These are phyloP conservation scores for Yarrowia hollandica DNA, from an alignment of 805 yeast genomes.

Conservation along the genomic window DNA sequence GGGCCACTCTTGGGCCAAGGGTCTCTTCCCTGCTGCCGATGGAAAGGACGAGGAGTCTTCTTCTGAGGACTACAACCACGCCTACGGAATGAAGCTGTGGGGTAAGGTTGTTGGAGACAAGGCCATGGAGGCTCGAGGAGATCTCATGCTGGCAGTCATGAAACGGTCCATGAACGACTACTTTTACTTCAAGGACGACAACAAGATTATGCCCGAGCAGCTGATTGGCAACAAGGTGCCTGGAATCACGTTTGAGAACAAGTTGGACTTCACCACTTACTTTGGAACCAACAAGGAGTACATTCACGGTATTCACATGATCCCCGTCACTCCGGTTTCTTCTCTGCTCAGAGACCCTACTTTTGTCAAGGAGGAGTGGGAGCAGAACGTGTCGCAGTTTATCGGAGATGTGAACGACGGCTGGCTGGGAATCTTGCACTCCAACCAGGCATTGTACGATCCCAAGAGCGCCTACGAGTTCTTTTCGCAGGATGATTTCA, in stretches of 20 bases:
- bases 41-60: constrained; percentile 74
- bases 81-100: constrained; percentile 74
- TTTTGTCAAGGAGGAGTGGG: constrained; percentile 62
- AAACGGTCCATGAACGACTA: constrained; percentile 56
- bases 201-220: constrained; percentile 54
- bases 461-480: constrained; percentile 63
- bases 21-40: constrained; percentile 61
- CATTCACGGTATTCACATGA: constrained; percentile 80
- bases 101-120: constrained; percentile 57
- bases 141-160: constrained; percentile 60
- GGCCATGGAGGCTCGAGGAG: constrained; percentile 57
- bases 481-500: constrained; percentile 58
- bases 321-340: constrained; percentile 67
- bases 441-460: constrained; percentile 73
- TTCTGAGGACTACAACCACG: constrained; percentile 72
- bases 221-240: constrained; percentile 63
- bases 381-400: constrained; percentile 48
- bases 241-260: constrained; percentile 78
- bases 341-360: constrained; percentile 53
- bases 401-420: constrained; percentile 48
- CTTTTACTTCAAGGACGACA: constrained; percentile 53
- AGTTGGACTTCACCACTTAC: constrained; percentile 71
- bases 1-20: constrained; percentile 82
- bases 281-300: constrained; percentile 66
- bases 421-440: constrained; percentile 70